These are phyloP conservation scores for Rubia peregrina DNA, from an alignment of 305 asterid genomes.

Conservation along the genomic window DNA sequence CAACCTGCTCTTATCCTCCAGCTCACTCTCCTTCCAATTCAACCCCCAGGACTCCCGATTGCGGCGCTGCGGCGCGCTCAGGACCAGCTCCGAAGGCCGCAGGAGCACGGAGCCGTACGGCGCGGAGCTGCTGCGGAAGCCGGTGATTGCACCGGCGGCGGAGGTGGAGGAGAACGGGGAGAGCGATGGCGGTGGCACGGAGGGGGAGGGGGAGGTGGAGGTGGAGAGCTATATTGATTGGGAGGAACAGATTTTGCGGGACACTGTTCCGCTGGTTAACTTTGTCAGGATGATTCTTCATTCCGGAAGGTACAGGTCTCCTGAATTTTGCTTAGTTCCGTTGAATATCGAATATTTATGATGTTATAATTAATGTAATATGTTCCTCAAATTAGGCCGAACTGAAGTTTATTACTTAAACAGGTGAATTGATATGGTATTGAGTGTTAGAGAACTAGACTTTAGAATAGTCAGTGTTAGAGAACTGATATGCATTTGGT, in stretches of 20 bases:
- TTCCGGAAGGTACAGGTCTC: constrained; percentile 55
- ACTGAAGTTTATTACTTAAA: not conserved
- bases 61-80: constrained; percentile 25
- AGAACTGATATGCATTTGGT: not conserved
- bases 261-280: constrained; percentile 93
- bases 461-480: not conserved
- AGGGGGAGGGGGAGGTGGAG: constrained; percentile 33
- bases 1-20: constrained; percentile 34
- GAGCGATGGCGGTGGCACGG: constrained; percentile 18
- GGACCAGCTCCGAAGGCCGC: constrained; percentile 33
- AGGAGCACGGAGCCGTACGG: constrained; percentile 27
- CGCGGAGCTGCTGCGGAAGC: constrained; percentile 56
- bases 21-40: constrained; percentile 31
- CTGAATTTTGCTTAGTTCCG: not conserved
- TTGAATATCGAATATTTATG: not conserved
- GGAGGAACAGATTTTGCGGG: constrained; percentile 96
- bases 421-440: not conserved
- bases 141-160: constrained; percentile 36
- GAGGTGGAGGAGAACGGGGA: constrained; percentile 27
- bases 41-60: constrained; percentile 20
- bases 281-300: constrained; percentile 90
- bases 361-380: not conserved
- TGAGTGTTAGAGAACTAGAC: not conserved
- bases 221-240: constrained; percentile 75
- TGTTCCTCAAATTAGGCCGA: not conserved